A percentile compares a stretch with the other conserved stretches of the same genome.
These are phyloP conservation scores for Hondaea fermentalgiana DNA, from an alignment of 108 stramenopile species.

Conservation along the genomic window DNA sequence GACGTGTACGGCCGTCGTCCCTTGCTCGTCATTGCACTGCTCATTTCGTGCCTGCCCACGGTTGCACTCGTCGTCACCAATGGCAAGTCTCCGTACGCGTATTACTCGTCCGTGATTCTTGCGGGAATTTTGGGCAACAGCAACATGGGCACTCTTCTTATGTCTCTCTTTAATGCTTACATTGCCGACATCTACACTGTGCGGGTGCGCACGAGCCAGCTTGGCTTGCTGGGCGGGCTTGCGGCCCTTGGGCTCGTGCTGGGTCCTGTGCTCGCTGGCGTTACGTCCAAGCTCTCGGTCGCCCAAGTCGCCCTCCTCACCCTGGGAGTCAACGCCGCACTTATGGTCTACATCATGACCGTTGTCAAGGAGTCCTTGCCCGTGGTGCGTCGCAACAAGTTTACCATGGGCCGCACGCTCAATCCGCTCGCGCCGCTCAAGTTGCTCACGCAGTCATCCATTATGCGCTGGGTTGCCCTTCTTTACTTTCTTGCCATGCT, in stretches of 20 bases:
- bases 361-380: not conserved
- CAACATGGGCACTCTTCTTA: no score
- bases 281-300: not conserved
- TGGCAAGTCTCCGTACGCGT: not conserved
- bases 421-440: not conserved
- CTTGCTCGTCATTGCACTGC: not conserved
- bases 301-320: not conserved
- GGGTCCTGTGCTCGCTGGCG: not conserved
- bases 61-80: not conserved
- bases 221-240: not conserved
- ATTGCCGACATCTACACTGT: not conserved
- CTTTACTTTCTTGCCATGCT: not conserved
- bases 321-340: not conserved
- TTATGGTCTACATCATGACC: not conserved
- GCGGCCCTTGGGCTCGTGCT: not conserved
- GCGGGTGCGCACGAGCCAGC: not conserved
- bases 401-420: not conserved
- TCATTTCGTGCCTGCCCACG: not conserved
- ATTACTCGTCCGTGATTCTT: not conserved
- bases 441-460: not conserved
- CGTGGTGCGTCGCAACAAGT: not conserved
- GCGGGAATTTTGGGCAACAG: not conserved
- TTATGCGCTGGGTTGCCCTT: not conserved
- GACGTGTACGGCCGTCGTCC: not conserved
- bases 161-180: not conserved